Percentiles rank a stretch among this genome's conserved stretches.
phyloP scores from a whole-genome alignment of 306 rosid genomes.

The Psophocarpus tetragonolobus region DNA sequence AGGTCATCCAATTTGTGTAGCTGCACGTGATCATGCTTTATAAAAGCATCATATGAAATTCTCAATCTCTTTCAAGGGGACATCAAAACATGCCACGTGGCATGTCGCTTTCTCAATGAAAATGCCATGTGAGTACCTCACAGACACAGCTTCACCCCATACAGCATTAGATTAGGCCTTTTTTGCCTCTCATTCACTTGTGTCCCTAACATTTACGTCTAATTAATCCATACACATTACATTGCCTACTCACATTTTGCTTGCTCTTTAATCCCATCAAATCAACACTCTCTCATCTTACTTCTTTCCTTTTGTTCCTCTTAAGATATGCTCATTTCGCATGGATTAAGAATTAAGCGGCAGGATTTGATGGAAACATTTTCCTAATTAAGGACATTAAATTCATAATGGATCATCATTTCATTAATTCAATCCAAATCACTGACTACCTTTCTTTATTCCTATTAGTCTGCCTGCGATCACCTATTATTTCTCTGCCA shows the following conservation, averaged over 20 bases:
- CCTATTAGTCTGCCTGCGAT: background rate
- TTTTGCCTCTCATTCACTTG: slow-evolving; percentile 44
- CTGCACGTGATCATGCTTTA: slow-evolving; percentile 65
- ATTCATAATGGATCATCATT: background rate
- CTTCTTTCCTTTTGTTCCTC: background rate
- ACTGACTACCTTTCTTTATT: background rate
- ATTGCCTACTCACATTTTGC: slow-evolving; percentile 21
- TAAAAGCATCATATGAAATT: slow-evolving; percentile 35
- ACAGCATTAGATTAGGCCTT: too few species aligned
- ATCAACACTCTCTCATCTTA: background rate
- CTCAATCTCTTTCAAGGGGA: slow-evolving; percentile 33
- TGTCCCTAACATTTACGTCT: slow-evolving; percentile 52
- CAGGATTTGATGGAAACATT: background rate
- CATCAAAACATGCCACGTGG: slow-evolving; percentile 56
- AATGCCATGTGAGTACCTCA: slow-evolving; percentile 63
- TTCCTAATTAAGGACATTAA: background rate
- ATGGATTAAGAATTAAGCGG: background rate
- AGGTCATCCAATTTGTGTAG: slow-evolving; percentile 8
- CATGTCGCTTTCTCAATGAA: slow-evolving; percentile 56
- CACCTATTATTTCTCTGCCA: slow-evolving; percentile 39
- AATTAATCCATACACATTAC: too few species aligned
- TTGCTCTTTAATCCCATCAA: background rate
- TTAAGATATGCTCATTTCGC: background rate
- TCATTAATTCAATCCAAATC: background rate
- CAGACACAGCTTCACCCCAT: slow-evolving; percentile 11